phyloP scores from a whole-genome alignment of 495 filamentous ascomycete genomes.

The Neurospora sp. region DNA sequence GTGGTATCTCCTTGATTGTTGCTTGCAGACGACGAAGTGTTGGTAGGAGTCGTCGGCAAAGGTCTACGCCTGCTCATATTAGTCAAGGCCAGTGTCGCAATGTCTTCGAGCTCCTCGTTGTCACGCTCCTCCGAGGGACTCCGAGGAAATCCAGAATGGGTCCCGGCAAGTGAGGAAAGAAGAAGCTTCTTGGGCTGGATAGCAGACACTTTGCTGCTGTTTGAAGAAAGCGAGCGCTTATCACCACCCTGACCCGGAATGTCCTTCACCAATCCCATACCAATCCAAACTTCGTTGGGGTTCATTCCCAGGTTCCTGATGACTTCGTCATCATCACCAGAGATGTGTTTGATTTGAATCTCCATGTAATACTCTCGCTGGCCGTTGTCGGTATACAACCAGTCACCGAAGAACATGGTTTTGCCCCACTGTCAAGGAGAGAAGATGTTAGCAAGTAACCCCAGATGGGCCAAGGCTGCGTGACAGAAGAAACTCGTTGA shows the following conservation, averaged over 20 bases:
- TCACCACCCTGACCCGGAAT: background rate
- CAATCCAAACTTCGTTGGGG: background rate
- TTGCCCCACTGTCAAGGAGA: conserved; percentile 12
- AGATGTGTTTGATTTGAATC: conserved; percentile 21
- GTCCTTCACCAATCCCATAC: background rate
- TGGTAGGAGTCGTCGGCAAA: background rate
- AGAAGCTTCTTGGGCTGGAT: background rate
- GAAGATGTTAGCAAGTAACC: background rate
- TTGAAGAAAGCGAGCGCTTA: background rate
- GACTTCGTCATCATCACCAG: conserved; percentile 9
- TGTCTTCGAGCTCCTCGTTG: background rate
- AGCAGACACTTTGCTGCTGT: background rate
- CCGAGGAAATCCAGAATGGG: background rate
- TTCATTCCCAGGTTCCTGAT: conserved; percentile 9
- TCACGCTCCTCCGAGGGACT: background rate
- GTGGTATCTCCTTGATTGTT: background rate
- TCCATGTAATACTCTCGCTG: conserved; percentile 12
- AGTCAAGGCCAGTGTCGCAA: background rate
- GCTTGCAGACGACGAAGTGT: background rate
- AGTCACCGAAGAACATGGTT: conserved; percentile 13
- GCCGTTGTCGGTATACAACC: conserved; percentile 6
- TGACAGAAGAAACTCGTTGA: background rate
- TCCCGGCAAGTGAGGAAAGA: background rate
- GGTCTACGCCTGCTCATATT: background rate
- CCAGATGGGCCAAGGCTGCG: background rate